phyloP scores from a whole-genome alignment of 495 filamentous ascomycete species.

The Neurospora pannonica region DNA sequence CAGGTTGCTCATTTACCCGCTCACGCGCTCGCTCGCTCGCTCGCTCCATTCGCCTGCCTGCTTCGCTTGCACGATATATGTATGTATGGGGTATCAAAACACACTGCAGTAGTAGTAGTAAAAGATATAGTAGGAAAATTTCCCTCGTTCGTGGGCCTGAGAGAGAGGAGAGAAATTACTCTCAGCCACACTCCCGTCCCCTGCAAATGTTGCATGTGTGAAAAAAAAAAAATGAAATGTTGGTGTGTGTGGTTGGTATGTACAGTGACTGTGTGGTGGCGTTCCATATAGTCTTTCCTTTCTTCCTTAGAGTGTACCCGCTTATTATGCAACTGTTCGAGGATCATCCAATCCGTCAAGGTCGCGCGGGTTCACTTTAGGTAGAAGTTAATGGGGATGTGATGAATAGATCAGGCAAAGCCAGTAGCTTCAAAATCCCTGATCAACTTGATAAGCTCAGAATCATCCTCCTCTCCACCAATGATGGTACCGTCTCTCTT shows the following conservation, averaged over 20 bases:
- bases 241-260: not conserved
- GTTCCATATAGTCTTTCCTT: not conserved
- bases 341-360: not conserved
- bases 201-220: not conserved
- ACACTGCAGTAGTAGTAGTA: not conserved
- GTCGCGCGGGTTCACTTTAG: not conserved
- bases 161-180: too few species aligned
- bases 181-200: not conserved
- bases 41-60: not conserved
- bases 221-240: not conserved
- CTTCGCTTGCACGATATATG: not conserved
- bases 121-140: not conserved
- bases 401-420: not conserved
- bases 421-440: not conserved
- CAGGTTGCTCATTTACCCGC: not conserved
- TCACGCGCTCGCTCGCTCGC: not conserved
- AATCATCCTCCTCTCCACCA: not conserved
- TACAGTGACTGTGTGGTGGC: not conserved
- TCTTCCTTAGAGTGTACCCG: not conserved
- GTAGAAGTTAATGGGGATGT: not conserved
- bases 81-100: not conserved
- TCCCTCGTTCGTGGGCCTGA: too few species aligned
- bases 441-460: not conserved
- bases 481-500: not conserved
- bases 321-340: not conserved